These are phyloP conservation scores for Kodamaea suecica DNA, from an alignment of 1,139 yeast genomes.

Conservation along the genomic window DNA sequence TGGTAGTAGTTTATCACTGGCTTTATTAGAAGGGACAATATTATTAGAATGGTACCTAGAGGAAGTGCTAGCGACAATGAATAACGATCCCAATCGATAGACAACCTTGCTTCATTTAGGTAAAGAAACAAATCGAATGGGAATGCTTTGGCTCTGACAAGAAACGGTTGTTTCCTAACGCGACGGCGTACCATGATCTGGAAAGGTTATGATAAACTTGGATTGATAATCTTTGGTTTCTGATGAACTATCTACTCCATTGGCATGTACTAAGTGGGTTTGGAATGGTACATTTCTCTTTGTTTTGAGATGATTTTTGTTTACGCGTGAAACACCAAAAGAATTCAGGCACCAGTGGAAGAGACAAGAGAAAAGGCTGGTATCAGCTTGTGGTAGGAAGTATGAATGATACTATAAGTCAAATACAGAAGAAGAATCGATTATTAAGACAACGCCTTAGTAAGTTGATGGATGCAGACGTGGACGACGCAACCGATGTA, in stretches of 20 bases:
- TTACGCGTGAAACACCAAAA: too few species aligned
- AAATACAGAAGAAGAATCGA: constrained; percentile 13
- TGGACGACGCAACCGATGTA: constrained; percentile 8
- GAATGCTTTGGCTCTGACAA: constrained; percentile 42
- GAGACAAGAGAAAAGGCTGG: too few species aligned
- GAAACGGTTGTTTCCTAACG: constrained; percentile 25
- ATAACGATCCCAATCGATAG: constrained; percentile 66
- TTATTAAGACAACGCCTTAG: constrained; percentile 13
- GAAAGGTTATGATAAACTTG: too few species aligned
- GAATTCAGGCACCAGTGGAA: too few species aligned
- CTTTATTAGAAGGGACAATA: constrained; percentile 19
- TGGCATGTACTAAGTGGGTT: too few species aligned
- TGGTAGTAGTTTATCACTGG: constrained; percentile 20
- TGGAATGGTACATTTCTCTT: too few species aligned
- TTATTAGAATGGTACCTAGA: constrained; percentile 36
- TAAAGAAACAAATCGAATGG: constrained; percentile 57
- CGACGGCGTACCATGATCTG: not conserved
- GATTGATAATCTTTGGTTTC: too few species aligned
- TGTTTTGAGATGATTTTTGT: too few species aligned
- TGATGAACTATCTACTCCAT: too few species aligned
- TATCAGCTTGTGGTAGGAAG: too few species aligned
- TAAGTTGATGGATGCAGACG: constrained; percentile 13
- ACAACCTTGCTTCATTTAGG: constrained; percentile 49
- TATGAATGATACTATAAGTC: constrained; percentile 14
- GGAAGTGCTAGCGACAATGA: constrained; percentile 45